These are phyloP conservation scores for Stromatinia cepivora DNA, from an alignment of 2,329 filamentous ascomycete genomes.

Conservation along the genomic window DNA sequence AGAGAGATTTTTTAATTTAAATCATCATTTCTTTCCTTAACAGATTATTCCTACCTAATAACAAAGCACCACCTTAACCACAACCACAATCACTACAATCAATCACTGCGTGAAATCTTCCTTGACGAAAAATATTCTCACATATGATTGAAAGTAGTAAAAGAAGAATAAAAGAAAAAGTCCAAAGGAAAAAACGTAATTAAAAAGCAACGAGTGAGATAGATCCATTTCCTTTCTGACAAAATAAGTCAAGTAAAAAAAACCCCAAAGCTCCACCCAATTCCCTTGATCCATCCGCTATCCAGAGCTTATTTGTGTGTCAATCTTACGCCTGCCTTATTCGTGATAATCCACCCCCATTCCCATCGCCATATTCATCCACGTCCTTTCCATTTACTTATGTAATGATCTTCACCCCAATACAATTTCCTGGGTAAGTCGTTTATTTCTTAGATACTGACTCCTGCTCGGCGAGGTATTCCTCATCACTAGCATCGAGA, in stretches of 20 bases:
- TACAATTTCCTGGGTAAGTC: constrained; percentile 20
- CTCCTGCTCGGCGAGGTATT: constrained; percentile 60
- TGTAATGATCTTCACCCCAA: background rate
- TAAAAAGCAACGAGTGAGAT: constrained; percentile 20
- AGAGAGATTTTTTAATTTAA: constrained; percentile 1
- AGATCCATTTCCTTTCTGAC: background rate
- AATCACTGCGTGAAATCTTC: background rate
- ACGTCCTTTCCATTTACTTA: constrained; percentile 7
- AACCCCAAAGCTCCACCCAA: constrained; percentile 32
- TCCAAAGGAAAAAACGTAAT: background rate
- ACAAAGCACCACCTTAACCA: constrained; percentile 6
- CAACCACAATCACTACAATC: background rate
- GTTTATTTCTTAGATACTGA: constrained; percentile 38
- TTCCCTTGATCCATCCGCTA: constrained; percentile 26
- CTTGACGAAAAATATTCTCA: constrained; percentile 12
- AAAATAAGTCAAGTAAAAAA: constrained; percentile 17
- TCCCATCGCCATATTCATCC: constrained; percentile 21
- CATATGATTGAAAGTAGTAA: constrained; percentile 2
- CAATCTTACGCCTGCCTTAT: constrained; percentile 38
- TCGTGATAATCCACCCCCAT: constrained; percentile 23
- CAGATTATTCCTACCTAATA: constrained; percentile 6
- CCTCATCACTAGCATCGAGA: constrained; percentile 90
- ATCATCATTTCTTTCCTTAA: constrained; percentile 9
- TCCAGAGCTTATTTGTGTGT: constrained; percentile 35
- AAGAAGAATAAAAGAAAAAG: background rate